Evolutionary conservation across 1,284 basidiomycete species (phyloP).

Genomic region (Taiwanofungus camphoratus): DNA sequence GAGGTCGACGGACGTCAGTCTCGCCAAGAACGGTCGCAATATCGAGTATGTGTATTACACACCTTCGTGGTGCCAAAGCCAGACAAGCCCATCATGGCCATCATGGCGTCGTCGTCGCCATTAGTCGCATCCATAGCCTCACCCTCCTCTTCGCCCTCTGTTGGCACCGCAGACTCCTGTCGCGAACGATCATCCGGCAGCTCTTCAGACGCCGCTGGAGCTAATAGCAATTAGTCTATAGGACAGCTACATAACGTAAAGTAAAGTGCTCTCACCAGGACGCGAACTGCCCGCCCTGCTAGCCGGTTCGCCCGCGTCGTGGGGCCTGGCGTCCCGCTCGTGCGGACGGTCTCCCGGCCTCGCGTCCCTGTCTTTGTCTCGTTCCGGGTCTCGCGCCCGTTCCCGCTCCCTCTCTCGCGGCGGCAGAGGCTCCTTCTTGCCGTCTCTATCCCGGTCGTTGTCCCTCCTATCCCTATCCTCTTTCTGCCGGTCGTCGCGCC

Average conservation of each 20-base stretch:
- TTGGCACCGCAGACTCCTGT: conserved; percentile 26
- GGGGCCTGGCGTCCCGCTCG: conserved; percentile 8
- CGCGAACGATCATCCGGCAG: conserved; percentile 14
- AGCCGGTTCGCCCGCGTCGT: conserved; percentile 10
- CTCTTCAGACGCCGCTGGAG: conserved; percentile 6
- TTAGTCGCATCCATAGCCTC: conserved; percentile 65
- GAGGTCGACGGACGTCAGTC: conserved; percentile 3
- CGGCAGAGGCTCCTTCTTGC: conserved; percentile 15
- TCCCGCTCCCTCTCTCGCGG: conserved; percentile 18
- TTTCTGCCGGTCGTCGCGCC: conserved; percentile 31
- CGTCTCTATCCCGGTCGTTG: conserved; percentile 18
- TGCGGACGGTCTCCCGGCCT: conserved; percentile 14
- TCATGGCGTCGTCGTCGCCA: conserved; percentile 78
- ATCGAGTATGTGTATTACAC: conserved; percentile 19
- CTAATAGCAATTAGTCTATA: too few relatives aligned
- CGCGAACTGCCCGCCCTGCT: conserved; percentile 2
- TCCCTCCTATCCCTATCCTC: conserved; percentile 26
- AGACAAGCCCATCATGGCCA: conserved; percentile 84
- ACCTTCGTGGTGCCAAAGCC: conserved; percentile 93
- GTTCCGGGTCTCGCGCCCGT: conserved; percentile 18
- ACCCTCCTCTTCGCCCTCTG: conserved; percentile 46
- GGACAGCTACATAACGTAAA: too few relatives aligned
- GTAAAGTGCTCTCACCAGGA: background rate
- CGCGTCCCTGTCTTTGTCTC: conserved; percentile 17
- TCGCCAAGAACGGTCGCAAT: background rate